A percentile compares a stretch with the other conserved stretches of the same genome.
These are phyloP conservation scores for Globisporangium lucens DNA, from an alignment of 352 stramenopile species.

Conservation along the genomic window DNA sequence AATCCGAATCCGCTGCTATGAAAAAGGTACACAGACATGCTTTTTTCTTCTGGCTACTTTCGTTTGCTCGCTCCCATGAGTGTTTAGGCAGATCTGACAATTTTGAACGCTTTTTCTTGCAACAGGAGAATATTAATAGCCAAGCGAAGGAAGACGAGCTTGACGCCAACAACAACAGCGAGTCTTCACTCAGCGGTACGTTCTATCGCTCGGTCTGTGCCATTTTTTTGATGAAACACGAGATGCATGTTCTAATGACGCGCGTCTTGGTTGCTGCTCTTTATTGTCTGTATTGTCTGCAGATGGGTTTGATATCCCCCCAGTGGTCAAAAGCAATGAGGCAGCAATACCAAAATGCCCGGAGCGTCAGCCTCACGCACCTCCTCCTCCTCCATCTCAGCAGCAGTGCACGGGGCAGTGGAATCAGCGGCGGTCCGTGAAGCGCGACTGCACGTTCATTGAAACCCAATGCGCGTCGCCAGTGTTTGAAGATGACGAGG, in stretches of 20 bases:
- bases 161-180: neutral
- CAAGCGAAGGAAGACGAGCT: slow-evolving; percentile 2
- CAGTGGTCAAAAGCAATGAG: neutral
- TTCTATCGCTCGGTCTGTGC: neutral
- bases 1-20: neutral
- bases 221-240: neutral
- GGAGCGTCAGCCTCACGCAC: neutral
- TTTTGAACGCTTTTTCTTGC: neutral
- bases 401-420: slow-evolving; percentile 4
- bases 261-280: neutral
- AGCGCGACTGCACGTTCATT: slow-evolving; percentile 22
- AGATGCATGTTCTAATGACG: neutral
- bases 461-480: slow-evolving; percentile 4
- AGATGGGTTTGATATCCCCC: slow-evolving; percentile 17
- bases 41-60: neutral
- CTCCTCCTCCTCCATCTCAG: neutral
- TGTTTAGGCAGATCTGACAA: neutral
- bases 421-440: slow-evolving; percentile 21
- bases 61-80: neutral
- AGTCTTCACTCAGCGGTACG: slow-evolving; percentile 9
- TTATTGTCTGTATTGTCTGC: neutral
- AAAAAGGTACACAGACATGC: neutral
- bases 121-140: slow-evolving; percentile 5
- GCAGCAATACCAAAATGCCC: neutral
- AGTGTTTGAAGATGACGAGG: slow-evolving; percentile 11